Evolutionary conservation across 2,329 filamentous ascomycete species (phyloP).

Genomic region (Reticulascus tulasneorum): DNA sequence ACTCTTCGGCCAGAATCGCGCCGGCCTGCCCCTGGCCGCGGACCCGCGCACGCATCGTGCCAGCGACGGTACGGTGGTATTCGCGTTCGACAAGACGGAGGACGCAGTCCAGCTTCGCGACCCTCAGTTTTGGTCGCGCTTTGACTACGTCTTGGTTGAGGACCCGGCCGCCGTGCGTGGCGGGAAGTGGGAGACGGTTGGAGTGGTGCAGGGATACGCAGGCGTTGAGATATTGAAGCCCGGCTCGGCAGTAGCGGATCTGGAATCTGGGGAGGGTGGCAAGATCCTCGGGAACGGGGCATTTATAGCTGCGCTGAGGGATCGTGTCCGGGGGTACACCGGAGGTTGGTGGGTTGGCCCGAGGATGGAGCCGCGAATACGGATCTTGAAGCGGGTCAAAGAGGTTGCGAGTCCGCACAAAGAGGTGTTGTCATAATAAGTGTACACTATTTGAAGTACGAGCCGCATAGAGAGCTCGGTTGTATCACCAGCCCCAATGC

Average conservation of each 20-base stretch:
- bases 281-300: constrained; percentile 43
- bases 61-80: constrained; percentile 17
- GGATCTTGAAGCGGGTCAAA: constrained; percentile 39
- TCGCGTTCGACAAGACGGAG: constrained; percentile 62
- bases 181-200: constrained; percentile 53
- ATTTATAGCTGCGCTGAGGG: constrained; percentile 32
- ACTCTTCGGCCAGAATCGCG: constrained; percentile 54
- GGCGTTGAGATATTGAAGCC: constrained; percentile 57
- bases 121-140: constrained; percentile 57
- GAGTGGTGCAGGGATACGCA: constrained; percentile 52
- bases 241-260: constrained; percentile 22
- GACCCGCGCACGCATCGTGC: constrained; percentile 12
- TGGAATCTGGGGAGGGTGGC: constrained; percentile 13
- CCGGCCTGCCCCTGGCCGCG: constrained; percentile 30
- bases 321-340: constrained; percentile 39
- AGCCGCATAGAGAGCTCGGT: too few relatives aligned
- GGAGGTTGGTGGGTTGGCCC: constrained; percentile 65
- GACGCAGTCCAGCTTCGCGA: constrained; percentile 36
- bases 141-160: constrained; percentile 61
- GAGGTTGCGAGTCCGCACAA: too few relatives aligned
- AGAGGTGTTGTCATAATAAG: too few relatives aligned
- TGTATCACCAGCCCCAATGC: too few relatives aligned
- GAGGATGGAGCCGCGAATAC: constrained; percentile 52
- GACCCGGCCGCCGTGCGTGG: constrained; percentile 42
- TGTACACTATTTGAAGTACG: too few relatives aligned